A percentile compares a stretch with the other conserved stretches of the same genome.
Conservation (phyloP, 495 filamentous ascomycete genomes). For the Podospora conica region DNA sequence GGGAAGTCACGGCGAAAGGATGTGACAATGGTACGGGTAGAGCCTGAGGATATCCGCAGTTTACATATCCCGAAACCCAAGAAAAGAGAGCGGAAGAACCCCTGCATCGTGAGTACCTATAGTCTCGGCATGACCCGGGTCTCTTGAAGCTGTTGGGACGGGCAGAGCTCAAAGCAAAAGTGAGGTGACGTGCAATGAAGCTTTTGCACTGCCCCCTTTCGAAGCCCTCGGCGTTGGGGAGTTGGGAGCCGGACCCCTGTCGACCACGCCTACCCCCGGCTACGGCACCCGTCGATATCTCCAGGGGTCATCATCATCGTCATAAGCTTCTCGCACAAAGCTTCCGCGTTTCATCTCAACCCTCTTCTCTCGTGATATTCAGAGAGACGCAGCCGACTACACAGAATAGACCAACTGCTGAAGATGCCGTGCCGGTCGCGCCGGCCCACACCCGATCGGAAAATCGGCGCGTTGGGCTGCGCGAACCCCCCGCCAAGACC, state of each 20-base stretch:
- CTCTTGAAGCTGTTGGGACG: no score
- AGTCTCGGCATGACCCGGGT: neutral
- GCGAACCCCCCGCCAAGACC: neutral
- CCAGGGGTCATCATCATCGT: neutral
- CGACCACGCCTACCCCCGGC: neutral
- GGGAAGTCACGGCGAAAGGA: no score
- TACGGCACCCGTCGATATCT: neutral
- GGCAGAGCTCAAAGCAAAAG: no score
- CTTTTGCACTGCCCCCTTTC: slow-evolving; percentile 2
- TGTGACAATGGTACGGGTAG: no score
- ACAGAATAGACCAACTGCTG: neutral
- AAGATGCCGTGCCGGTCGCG: neutral
- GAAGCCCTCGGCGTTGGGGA: neutral
- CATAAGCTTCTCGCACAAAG: no score
- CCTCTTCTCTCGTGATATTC: neutral
- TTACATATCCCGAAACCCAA: no score
- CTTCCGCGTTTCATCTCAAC: neutral
- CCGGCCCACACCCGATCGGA: neutral
- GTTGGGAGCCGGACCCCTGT: neutral
- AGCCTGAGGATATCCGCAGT: no score
- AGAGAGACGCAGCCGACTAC: neutral
- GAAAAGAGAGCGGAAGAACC: no score
- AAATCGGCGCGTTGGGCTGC: neutral
- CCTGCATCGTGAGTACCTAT: neutral
- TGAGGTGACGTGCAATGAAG: neutral